A percentile compares a stretch with the other conserved stretches of the same genome.
These are phyloP conservation scores for Wickerhamiella azyma DNA, from an alignment of 805 yeast species.

Conservation along the genomic window DNA sequence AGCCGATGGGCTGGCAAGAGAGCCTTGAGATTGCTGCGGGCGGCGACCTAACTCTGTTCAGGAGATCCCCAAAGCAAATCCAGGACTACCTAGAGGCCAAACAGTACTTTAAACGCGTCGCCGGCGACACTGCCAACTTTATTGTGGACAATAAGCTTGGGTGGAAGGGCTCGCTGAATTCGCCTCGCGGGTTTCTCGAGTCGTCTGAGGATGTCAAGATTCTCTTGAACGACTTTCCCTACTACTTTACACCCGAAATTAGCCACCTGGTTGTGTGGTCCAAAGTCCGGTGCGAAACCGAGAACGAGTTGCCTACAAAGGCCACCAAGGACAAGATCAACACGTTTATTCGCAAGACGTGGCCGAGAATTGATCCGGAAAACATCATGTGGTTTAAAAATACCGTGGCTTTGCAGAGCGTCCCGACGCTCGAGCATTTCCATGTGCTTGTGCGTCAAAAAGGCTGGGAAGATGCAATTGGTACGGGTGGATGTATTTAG, in stretches of 20 bases:
- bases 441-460: slow-evolving; percentile 33
- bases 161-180: slow-evolving; percentile 19
- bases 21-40: slow-evolving; percentile 10
- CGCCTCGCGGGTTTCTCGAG: slow-evolving; percentile 12
- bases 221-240: slow-evolving; percentile 41
- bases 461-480: slow-evolving; percentile 3
- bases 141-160: slow-evolving; percentile 17
- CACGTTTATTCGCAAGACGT: slow-evolving; percentile 30
- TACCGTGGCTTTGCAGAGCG: slow-evolving; percentile 43
- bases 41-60: slow-evolving; percentile 17
- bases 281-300: slow-evolving; percentile 32
- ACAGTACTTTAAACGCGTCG: slow-evolving; percentile 8
- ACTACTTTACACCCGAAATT: slow-evolving; percentile 36
- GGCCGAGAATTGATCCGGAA: slow-evolving; percentile 27
- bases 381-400: slow-evolving; percentile 43
- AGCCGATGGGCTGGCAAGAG: slow-evolving; percentile 12
- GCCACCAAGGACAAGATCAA: slow-evolving; percentile 29
- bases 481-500: slow-evolving; percentile 2
- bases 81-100: slow-evolving; percentile 20
- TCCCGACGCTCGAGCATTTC: slow-evolving; percentile 41
- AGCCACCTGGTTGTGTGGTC: slow-evolving; percentile 46
- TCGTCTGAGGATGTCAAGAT: slow-evolving; percentile 31
- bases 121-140: slow-evolving; percentile 21
- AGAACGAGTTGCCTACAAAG: slow-evolving; percentile 25
- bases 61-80: slow-evolving; percentile 20